Evolutionary conservation across 2,329 filamentous ascomycete genomes (phyloP).

Genomic region (Neofusicoccum sp.): DNA sequence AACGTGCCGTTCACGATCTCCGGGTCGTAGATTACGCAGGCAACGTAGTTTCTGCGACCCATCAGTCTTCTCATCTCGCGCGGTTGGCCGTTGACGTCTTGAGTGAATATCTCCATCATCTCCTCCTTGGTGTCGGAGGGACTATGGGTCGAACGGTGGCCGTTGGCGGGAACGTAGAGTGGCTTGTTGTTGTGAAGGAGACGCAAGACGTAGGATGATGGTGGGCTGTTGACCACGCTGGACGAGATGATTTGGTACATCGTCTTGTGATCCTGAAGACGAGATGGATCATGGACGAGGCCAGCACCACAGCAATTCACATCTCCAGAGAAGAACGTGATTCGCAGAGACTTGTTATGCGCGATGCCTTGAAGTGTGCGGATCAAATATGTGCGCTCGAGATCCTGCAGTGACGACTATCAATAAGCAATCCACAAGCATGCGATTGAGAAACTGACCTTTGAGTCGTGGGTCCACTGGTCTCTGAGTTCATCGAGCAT

Average conservation of each 20-base stretch:
- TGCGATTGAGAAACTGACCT: constrained; percentile 48
- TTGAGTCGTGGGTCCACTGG: constrained; percentile 97
- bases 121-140: constrained; percentile 95
- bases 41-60: constrained; percentile 88
- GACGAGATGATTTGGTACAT: constrained; percentile 99
- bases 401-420: constrained; percentile 55
- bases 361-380: constrained; percentile 92
- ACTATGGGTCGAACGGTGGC: constrained; percentile 65
- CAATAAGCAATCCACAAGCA: constrained; percentile 1
- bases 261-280: constrained; percentile 92
- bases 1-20: constrained; percentile 62
- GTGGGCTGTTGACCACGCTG: constrained; percentile 85
- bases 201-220: constrained; percentile 81
- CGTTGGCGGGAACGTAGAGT: constrained; percentile 87
- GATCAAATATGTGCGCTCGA: constrained; percentile 94
- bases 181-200: constrained; percentile 93
- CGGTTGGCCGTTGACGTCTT: constrained; percentile 78
- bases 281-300: constrained; percentile 87
- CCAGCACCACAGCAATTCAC: constrained; percentile 91
- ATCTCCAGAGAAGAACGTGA: constrained; percentile 93
- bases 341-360: constrained; percentile 90
- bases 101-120: constrained; percentile 99
- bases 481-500: constrained; percentile 92
- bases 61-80: constrained; percentile 89
- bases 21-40: constrained; percentile 91